Percentiles rank a stretch among this genome's conserved stretches.
These are phyloP conservation scores for Phytophthora syringae DNA, from an alignment of 352 stramenopile species.

Conservation along the genomic window DNA sequence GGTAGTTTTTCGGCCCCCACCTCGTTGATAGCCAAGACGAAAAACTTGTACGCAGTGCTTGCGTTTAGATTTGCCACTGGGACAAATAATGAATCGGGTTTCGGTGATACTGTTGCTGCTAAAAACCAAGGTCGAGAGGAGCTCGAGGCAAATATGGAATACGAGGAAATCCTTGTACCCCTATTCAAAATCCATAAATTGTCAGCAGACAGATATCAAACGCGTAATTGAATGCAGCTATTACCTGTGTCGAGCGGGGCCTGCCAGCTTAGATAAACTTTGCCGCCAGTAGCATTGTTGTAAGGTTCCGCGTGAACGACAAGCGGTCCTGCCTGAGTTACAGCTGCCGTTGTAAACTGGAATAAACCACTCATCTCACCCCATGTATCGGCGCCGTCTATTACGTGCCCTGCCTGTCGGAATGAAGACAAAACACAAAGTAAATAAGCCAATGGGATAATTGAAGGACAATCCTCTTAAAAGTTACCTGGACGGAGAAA, in stretches of 20 bases:
- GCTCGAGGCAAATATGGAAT: slow-evolving; percentile 45
- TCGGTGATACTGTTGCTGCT: slow-evolving; percentile 7
- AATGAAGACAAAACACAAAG: background rate
- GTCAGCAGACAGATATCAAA: background rate
- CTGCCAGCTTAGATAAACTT: slow-evolving; percentile 59
- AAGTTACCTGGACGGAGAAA: slow-evolving; percentile 58
- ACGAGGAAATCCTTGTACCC: slow-evolving; percentile 44
- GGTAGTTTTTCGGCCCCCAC: slow-evolving; percentile 17
- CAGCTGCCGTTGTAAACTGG: slow-evolving; percentile 36
- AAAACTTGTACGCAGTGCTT: slow-evolving; percentile 52
- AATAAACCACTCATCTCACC: slow-evolving; percentile 40
- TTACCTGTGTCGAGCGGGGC: slow-evolving; percentile 55
- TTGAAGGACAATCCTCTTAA: background rate
- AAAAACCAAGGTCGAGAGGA: slow-evolving; percentile 39
- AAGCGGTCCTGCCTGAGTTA: slow-evolving; percentile 47
- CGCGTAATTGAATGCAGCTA: background rate
- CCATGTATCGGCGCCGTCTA: slow-evolving; percentile 51
- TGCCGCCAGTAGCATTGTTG: slow-evolving; percentile 48
- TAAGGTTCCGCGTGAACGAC: slow-evolving; percentile 21
- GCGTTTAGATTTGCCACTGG: slow-evolving; percentile 43
- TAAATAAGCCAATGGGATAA: background rate
- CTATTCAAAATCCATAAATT: slow-evolving; percentile 17
- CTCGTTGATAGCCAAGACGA: slow-evolving; percentile 53
- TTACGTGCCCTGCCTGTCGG: slow-evolving; percentile 51
- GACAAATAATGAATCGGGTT: slow-evolving; percentile 13